phyloP scores from a whole-genome alignment of 257 asterid genomes.

The Nicotiana tomentosiformis region DNA sequence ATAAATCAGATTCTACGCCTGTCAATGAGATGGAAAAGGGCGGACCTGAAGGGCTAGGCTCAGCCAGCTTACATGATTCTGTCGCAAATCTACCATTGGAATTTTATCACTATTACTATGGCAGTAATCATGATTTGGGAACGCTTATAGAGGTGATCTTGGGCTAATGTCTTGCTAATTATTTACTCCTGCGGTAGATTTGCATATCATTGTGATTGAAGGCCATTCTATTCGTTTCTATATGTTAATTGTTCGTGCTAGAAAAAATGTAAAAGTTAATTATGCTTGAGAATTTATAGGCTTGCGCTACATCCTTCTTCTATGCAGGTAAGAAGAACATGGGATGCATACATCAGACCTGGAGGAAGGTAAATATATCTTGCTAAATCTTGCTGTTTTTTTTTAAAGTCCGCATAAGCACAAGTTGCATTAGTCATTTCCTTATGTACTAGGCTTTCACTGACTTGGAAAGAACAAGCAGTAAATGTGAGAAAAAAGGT shows the following conservation, averaged over 20 bases:
- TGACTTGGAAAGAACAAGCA: not conserved
- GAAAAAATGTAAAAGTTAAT: not conserved
- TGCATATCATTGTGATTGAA: not conserved
- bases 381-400: not conserved
- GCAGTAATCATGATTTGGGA: constrained; percentile 91
- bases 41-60: constrained; percentile 29
- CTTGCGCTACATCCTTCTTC: not conserved
- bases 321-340: constrained; percentile 80
- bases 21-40: constrained; percentile 32
- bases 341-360: constrained; percentile 89
- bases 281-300: not conserved
- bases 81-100: constrained; percentile 77
- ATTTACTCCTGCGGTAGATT: constrained; percentile 5
- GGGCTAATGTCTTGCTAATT: not conserved
- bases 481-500: not conserved
- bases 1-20: constrained; percentile 20
- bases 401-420: not conserved
- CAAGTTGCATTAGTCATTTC: not conserved
- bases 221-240: not conserved
- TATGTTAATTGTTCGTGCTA: not conserved
- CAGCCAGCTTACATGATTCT: constrained; percentile 38
- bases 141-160: constrained; percentile 81
- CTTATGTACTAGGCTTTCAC: not conserved
- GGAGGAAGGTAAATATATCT: constrained; percentile 71
- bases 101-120: constrained; percentile 93